These are phyloP conservation scores for Rhododendron vialii DNA, from an alignment of 148 eudicot genomes.

Conservation along the genomic window DNA sequence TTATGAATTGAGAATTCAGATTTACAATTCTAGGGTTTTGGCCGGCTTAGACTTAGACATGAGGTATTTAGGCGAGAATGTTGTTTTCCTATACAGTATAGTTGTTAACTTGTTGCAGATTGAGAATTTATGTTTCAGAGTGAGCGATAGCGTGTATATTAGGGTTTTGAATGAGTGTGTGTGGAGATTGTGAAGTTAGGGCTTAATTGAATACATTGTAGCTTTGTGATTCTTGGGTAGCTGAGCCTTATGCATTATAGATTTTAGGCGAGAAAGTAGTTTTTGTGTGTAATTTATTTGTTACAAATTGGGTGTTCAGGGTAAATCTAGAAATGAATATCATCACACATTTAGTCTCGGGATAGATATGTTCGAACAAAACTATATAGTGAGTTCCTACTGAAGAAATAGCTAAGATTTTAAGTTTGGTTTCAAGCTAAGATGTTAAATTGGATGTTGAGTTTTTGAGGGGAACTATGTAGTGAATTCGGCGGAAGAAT, in stretches of 20 bases:
- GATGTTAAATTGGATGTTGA: neutral
- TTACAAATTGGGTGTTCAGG: neutral
- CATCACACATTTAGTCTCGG: neutral
- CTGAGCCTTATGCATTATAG: neutral
- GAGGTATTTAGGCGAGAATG: neutral
- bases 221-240: neutral
- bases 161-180: neutral
- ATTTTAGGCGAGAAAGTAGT: neutral
- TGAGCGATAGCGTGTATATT: neutral
- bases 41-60: neutral
- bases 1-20: neutral
- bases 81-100: neutral
- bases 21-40: neutral
- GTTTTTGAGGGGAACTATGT: neutral
- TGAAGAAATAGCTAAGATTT: neutral
- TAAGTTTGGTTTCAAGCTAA: neutral
- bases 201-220: neutral
- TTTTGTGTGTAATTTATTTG: neutral
- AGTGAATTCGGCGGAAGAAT: neutral
- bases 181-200: neutral
- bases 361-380: neutral
- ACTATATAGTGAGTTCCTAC: neutral
- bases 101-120: neutral
- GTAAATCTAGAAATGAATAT: neutral
- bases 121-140: neutral